Evolutionary conservation across 2,329 filamentous ascomycete genomes (phyloP), one percentile per base, ranked within the genome.

Genomic region (Trichoderma arundinaceum): DNA sequence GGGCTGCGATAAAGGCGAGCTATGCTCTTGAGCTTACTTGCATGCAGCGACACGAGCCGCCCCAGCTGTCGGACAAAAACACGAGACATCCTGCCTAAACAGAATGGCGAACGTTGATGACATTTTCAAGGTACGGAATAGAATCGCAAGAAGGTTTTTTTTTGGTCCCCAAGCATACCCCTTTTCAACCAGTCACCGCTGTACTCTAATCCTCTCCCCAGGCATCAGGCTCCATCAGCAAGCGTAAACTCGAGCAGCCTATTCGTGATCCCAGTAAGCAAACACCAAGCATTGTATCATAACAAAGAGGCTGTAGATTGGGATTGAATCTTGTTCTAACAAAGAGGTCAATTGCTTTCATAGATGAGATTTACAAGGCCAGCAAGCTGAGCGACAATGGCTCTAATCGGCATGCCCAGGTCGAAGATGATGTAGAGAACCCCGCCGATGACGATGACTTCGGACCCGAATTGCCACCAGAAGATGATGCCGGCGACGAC

Each of bases 281-380:
- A 17, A 28, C 52, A 43, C 35, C 32, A 13, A 39, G 33, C 52
- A 12, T 46, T 10, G 7, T 9, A 32, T 10, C 4, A 5, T 9
- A 38, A 19, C 10, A 17, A 10, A 49, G 13, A 17, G 33, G 19
- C 35, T 17, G 17, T 38, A 4, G 12, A n/a, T n/a, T 5, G 19
- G 10, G 6, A 19, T 10, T 53, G 10, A 35, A 53, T 4, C 33
- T 43, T 13, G 48, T 28, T 7, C 62, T 67, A 15, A 67, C 51
- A 2, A 3, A 7, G 28, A 32, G 5, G 33, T 28, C 51, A 17
- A 33, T 53, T 64, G 1, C 19, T 33, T 43, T 15, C 3, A 1
- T 65, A 89, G 87, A 83, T 71, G 81, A 89, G 69, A 79, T 88
- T 64, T 89, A 90, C 79, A 90, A 90, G 74, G 83, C 86, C 5